These are phyloP conservation scores for Ophiocordyceps camponoti-floridani DNA, from an alignment of 2,329 filamentous ascomycete species.

Conservation along the genomic window DNA sequence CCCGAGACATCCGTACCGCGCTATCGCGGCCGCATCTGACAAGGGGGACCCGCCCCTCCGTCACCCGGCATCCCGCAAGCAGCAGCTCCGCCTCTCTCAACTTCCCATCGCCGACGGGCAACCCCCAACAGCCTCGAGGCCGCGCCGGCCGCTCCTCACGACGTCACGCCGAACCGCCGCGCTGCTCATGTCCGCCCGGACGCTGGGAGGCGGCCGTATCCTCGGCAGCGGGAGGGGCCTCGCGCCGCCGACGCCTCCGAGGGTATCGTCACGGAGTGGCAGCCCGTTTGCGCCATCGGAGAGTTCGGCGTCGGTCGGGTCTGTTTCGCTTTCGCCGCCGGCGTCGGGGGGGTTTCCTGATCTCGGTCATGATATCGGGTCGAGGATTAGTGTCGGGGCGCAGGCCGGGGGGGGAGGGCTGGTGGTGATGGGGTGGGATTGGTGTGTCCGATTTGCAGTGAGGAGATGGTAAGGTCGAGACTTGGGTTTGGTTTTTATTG, in stretches of 20 bases:
- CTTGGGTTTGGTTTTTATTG: background rate
- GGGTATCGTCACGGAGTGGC: slow-evolving; percentile 21
- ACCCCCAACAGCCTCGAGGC: too few relatives aligned
- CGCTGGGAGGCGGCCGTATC: slow-evolving; percentile 81
- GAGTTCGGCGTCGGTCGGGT: slow-evolving; percentile 64
- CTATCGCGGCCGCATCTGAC: background rate
- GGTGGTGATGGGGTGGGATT: slow-evolving; percentile 37
- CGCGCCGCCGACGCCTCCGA: slow-evolving; percentile 37
- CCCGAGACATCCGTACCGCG: background rate
- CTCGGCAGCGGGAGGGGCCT: slow-evolving; percentile 74
- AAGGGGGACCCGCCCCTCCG: background rate
- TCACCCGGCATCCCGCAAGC: background rate
- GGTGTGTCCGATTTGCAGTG: slow-evolving; percentile 92
- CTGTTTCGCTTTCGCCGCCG: slow-evolving; percentile 46
- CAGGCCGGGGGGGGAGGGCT: slow-evolving; percentile 34
- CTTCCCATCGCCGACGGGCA: too few relatives aligned
- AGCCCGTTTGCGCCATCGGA: slow-evolving; percentile 38
- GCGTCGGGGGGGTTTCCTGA: slow-evolving; percentile 46
- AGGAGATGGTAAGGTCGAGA: slow-evolving; percentile 62
- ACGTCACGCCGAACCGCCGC: too few relatives aligned
- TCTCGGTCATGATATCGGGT: slow-evolving; percentile 59
- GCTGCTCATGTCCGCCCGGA: slow-evolving; percentile 56
- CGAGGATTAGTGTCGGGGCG: slow-evolving; percentile 53
- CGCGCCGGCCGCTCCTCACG: too few relatives aligned
- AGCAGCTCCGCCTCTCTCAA: background rate